Conservation (phyloP, 2,329 filamentous ascomycete species). For the Diaporthe sp. region DNA sequence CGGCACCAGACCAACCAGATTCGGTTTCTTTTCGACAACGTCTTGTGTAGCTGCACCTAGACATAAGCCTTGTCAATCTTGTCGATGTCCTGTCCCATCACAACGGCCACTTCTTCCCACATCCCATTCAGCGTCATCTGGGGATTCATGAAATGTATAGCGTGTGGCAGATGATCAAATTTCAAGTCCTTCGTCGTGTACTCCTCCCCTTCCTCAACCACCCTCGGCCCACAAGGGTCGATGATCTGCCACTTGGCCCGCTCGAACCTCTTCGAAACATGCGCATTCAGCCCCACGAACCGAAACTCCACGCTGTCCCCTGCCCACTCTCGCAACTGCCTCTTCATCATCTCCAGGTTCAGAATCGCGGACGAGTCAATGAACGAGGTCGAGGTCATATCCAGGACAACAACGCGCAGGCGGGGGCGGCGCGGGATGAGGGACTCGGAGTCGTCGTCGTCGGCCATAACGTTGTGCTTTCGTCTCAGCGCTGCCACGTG, state of each 20-base stretch:
- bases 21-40: not conserved
- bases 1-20: not conserved
- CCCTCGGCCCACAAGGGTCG: conserved; percentile 2
- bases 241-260: conserved; percentile 29
- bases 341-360: conserved; percentile 40
- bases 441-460: not conserved
- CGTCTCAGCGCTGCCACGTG: conserved; percentile 2
- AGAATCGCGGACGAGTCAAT: conserved; percentile 53
- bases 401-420: conserved; percentile 36
- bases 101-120: conserved; percentile 26
- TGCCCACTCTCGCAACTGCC: conserved; percentile 31
- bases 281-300: conserved; percentile 26
- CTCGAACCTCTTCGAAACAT: conserved; percentile 28
- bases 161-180: conserved; percentile 22
- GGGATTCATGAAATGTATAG: conserved; percentile 21
- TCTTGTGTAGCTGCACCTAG: not conserved
- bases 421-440: conserved; percentile 6
- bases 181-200: conserved; percentile 8
- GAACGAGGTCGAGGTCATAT: conserved; percentile 52
- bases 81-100: not conserved
- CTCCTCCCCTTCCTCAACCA: conserved; percentile 1
- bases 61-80: conserved; percentile 21
- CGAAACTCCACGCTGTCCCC: conserved; percentile 25
- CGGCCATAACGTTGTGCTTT: not conserved
- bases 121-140: conserved; percentile 12